Evolutionary conservation across 2,329 filamentous ascomycete species (phyloP).

Genomic region (Sclerotinia glacialis): DNA sequence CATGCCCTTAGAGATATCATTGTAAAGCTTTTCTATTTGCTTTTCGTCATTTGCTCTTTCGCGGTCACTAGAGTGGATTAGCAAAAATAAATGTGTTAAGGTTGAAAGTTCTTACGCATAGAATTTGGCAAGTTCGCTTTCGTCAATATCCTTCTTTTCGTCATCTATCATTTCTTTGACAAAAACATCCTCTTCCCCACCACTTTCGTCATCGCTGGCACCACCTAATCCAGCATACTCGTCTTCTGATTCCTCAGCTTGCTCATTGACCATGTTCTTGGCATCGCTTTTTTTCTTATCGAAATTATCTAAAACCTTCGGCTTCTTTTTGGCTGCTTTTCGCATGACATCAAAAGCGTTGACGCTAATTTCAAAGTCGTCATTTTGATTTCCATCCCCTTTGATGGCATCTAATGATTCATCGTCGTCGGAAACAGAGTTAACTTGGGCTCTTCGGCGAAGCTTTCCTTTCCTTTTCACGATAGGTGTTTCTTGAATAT

Average conservation of each 20-base stretch:
- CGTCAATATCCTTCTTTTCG: constrained; percentile 72
- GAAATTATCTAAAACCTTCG: constrained; percentile 53
- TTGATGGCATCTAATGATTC: constrained; percentile 27
- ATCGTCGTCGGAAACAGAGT: constrained; percentile 44
- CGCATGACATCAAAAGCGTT: constrained; percentile 56
- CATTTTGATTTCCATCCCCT: constrained; percentile 31
- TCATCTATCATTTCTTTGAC: constrained; percentile 91
- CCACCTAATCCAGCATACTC: constrained; percentile 95
- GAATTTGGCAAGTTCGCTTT: constrained; percentile 77
- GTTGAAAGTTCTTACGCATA: constrained; percentile 68
- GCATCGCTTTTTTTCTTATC: constrained; percentile 86
- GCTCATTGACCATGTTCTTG: constrained; percentile 83
- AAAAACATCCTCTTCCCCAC: constrained; percentile 69
- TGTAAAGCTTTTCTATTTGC: constrained; percentile 85
- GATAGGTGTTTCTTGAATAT: constrained; percentile 62
- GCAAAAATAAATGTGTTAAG: neutral
- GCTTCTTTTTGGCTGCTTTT: constrained; percentile 58
- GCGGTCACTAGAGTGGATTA: constrained; percentile 58
- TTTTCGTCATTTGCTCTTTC: constrained; percentile 80
- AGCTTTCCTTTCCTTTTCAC: constrained; percentile 59
- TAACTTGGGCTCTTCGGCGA: constrained; percentile 45
- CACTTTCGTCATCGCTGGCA: constrained; percentile 80
- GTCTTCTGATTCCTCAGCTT: constrained; percentile 96
- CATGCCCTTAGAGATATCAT: constrained; percentile 85
- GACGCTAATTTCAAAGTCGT: constrained; percentile 42